A percentile compares a stretch with the other conserved stretches of the same genome.
phyloP scores from a whole-genome alignment of 768 basidiomycete species.

The Epithele typhae region DNA sequence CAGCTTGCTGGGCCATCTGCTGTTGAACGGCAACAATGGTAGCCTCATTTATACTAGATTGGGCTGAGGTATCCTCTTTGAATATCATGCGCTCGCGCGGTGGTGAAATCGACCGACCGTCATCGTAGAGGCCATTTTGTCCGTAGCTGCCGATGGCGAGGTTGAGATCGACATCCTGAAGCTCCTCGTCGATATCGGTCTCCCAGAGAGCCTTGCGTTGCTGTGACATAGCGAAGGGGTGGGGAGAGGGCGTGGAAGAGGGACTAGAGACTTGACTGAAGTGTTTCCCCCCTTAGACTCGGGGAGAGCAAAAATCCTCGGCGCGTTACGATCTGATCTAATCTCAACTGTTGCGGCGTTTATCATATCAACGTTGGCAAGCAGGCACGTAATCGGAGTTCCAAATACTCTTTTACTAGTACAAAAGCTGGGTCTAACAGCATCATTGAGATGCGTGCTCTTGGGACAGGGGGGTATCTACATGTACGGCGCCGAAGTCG shows the following conservation, averaged over 20 bases:
- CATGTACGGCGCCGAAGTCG: too few species aligned
- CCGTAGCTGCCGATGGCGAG: constrained; percentile 66
- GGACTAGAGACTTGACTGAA: too few species aligned
- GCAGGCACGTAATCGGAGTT: too few species aligned
- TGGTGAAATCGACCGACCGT: constrained; percentile 37
- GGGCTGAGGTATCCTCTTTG: constrained; percentile 24
- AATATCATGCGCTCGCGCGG: neutral
- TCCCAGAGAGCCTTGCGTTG: constrained; percentile 73
- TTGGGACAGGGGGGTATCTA: too few species aligned
- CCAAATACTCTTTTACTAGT: too few species aligned
- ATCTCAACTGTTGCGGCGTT: too few species aligned
- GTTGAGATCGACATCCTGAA: constrained; percentile 65
- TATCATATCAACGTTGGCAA: too few species aligned
- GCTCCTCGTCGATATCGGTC: constrained; percentile 73
- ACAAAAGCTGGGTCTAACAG: too few species aligned
- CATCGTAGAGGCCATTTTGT: constrained; percentile 64
- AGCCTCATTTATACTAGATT: constrained; percentile 67
- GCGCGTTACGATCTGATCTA: too few species aligned
- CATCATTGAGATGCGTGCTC: too few species aligned
- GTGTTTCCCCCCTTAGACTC: too few species aligned
- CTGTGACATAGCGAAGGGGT: constrained; percentile 6
- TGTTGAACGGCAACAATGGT: constrained; percentile 73
- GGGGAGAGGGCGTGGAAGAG: neutral
- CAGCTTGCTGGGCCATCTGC: constrained; percentile 79
- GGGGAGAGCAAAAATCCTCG: too few species aligned